Conservation (phyloP, 1,284 basidiomycete genomes). For the Vanrija pseudolonga region DNA sequence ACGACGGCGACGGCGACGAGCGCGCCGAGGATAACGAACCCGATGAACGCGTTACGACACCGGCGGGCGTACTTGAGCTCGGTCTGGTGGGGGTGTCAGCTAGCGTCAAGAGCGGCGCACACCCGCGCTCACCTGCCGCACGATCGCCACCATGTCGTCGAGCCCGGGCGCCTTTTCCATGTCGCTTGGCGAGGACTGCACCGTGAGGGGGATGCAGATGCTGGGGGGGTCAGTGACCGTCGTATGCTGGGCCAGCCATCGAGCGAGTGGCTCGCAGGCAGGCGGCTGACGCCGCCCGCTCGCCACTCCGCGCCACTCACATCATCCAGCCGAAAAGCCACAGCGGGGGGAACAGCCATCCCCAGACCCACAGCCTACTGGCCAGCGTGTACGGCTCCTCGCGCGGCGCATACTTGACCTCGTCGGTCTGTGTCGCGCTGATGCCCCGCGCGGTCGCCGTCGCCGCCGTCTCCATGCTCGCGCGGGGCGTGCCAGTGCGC, state of each 20-base stretch:
- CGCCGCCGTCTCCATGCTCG: no score
- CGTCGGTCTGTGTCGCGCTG: no score
- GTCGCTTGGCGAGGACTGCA: slow-evolving; percentile 11
- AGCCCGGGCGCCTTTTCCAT: neutral
- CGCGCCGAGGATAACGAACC: neutral
- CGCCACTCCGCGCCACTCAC: slow-evolving; percentile 17
- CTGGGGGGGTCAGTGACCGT: no score
- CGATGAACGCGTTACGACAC: slow-evolving; percentile 27
- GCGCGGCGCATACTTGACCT: neutral
- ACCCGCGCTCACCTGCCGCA: slow-evolving; percentile 37
- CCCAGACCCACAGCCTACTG: slow-evolving; percentile 38
- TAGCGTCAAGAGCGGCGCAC: neutral
- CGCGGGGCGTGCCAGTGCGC: no score
- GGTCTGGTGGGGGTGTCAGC: slow-evolving; percentile 24
- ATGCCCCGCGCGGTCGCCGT: no score
- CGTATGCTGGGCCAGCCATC: no score
- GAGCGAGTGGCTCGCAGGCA: no score
- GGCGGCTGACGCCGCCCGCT: neutral
- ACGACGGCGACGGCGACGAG: neutral
- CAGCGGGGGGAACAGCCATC: slow-evolving; percentile 37
- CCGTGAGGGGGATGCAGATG: slow-evolving; percentile 30
- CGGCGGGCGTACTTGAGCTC: slow-evolving; percentile 44
- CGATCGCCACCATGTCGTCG: slow-evolving; percentile 37
- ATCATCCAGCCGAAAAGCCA: slow-evolving; percentile 43
- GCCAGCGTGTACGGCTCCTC: slow-evolving; percentile 41